Evolutionary conservation across 257 asterid species (phyloP), one percentile per base, ranked within the genome.

Genomic region (Nicotiana benthamiana): DNA sequence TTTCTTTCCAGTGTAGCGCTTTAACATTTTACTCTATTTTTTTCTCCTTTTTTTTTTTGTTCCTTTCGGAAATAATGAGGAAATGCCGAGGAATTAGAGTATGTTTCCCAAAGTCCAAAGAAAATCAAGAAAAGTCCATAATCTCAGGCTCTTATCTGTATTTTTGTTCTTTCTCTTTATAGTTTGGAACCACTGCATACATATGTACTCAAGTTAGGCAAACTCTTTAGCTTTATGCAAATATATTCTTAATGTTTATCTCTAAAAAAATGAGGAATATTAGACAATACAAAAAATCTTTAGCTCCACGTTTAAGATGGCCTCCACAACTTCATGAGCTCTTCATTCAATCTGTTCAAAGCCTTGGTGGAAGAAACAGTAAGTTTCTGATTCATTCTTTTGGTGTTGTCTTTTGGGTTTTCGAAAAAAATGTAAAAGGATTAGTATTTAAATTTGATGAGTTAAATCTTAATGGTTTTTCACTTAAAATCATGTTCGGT

Each of bases 301-400:
- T 62, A 9, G 65, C 48, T 66, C 87, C 87, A 17, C 86, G 89
- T 34, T 63, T 86, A 67, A 82, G 86, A 9, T 86, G 89, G 89
- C 79, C 89, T 57, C 82, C 89, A 53, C 85, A 86, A 27, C 89
- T 86, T 74, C 89, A 86, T 18, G 70, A 65, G 9, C 87, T 77
- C 80, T 86, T 86, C 76, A 70, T 79, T 62, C 83, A 86, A 67
- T 80, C 87, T 60, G 84, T 83, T 40, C 75, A 83, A 36, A 34
- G 24, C 75, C 87, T 83, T n/a, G 89, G 89, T 52, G 89, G 89
- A 30, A 82, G 84, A 30, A 57, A 83, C n/a, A 79, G 89, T 86
- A 75, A 83, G 89, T 77, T 24, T 63, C n/a, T 12, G 15, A 36
- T 54, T 53, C 12, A 52, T 34, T 67, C 2, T 34, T 34, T 32